Percentiles rank a stretch among this genome's conserved stretches.
These are phyloP conservation scores for Fereydounia khargensis DNA, from an alignment of 1,284 basidiomycete species.

Conservation along the genomic window DNA sequence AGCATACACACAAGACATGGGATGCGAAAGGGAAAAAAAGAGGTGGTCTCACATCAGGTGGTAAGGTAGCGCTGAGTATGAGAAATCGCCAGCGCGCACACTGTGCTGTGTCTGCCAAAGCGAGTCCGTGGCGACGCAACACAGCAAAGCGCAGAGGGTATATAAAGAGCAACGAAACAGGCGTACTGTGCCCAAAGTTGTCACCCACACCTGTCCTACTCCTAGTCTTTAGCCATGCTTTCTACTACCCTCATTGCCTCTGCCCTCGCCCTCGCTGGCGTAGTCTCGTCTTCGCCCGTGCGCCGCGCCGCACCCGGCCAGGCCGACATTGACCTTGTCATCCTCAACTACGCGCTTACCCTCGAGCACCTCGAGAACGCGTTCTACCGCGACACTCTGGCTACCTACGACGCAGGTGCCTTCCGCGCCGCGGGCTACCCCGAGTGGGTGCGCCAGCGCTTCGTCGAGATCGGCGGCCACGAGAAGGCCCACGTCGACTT, in stretches of 20 bases:
- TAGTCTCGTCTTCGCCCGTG: slow-evolving; percentile 20
- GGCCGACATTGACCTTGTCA: slow-evolving; percentile 55
- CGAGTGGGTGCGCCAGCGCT: slow-evolving; percentile 62
- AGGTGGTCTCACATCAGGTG: too few species aligned
- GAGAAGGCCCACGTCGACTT: slow-evolving; percentile 64
- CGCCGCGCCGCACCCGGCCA: slow-evolving; percentile 48
- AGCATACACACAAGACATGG: too few species aligned
- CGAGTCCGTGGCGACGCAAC: too few species aligned
- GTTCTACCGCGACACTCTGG: slow-evolving; percentile 62
- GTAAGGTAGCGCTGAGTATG: too few species aligned
- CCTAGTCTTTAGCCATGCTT: too few species aligned
- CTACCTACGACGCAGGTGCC: slow-evolving; percentile 57
- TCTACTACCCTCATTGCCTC: slow-evolving; percentile 38
- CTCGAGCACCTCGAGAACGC: slow-evolving; percentile 70
- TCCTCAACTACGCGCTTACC: slow-evolving; percentile 67
- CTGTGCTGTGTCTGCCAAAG: too few species aligned
- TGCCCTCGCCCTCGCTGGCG: slow-evolving; percentile 33
- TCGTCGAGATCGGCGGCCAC: slow-evolving; percentile 57
- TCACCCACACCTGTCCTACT: too few species aligned
- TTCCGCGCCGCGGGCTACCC: slow-evolving; percentile 65
- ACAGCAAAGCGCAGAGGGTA: too few species aligned
- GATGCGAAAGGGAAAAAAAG: too few species aligned
- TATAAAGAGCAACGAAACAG: too few species aligned
- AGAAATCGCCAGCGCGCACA: too few species aligned
- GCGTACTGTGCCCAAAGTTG: too few species aligned